Conservation (phyloP, 306 rosid genomes). For the Quercus ilex region DNA sequence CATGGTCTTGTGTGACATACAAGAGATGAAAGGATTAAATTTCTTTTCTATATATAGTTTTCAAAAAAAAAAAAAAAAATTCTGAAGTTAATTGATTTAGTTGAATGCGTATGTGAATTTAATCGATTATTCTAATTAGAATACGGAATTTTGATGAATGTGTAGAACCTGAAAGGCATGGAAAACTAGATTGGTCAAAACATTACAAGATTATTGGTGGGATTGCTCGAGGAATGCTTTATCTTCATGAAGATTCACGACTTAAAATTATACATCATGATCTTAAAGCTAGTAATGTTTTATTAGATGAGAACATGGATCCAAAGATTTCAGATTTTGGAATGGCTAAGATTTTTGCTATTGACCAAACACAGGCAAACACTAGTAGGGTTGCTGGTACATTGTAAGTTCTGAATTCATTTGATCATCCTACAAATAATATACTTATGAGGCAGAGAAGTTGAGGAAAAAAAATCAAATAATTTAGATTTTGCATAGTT, state of each 20-base stretch:
- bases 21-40: neutral
- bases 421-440: too few species aligned
- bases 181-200: conserved; percentile 34
- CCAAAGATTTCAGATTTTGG: conserved; percentile 54
- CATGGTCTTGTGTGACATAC: neutral
- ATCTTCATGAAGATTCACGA: conserved; percentile 40
- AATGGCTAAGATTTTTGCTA: conserved; percentile 30
- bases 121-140: too few species aligned
- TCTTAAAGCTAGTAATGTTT: conserved; percentile 39
- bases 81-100: too few species aligned
- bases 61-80: too few species aligned
- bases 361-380: conserved; percentile 34
- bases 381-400: conserved; percentile 49
- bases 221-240: conserved; percentile 27
- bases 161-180: conserved; percentile 22
- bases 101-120: neutral
- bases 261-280: conserved; percentile 39
- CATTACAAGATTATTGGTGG: conserved; percentile 34
- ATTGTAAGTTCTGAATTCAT: conserved; percentile 21
- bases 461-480: too few species aligned
- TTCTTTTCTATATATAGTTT: neutral
- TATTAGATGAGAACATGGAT: conserved; percentile 36
- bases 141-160: neutral
- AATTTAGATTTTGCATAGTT: too few species aligned
- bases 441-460: too few species aligned